Base-by-base conservation (phyloP, 2,329 filamentous ascomycete genomes). In the Mycosphaerelloides madeirae region DNA sequence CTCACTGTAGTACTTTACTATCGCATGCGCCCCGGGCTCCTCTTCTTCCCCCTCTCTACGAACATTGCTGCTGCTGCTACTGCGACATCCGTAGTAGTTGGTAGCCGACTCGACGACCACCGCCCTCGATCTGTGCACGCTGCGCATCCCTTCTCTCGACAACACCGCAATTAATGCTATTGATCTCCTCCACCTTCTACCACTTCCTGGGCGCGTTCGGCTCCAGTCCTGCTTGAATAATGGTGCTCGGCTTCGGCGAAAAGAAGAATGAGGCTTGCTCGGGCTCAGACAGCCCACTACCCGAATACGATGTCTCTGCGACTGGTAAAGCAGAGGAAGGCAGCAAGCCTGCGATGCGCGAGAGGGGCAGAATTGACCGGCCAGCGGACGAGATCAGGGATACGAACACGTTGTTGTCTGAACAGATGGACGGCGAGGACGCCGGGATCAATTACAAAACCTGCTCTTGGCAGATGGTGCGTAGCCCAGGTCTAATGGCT, bases 401-500 rank as follows among this genome's bases (percentile, higher is more conserved):
- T 5, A 66, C 67, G 5, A 66, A 55, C 33, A 47, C 76, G 34
- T 71, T 68, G 29, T 66, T 81, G 33, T 76, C 74, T 38, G 77
- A 79, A 68, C 89, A 95, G 69, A 79, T 91, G 52, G 86, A 83
- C 41, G 64, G 85, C 50, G 90, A 95, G 66, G 77, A 81, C 20
- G 82, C 80, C 40, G 83, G 85, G 65, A 80, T 82, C 9, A 95
- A 95, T 69, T 96, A 96, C 65, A 78, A 90, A 49, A 95, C 89
- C 31, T 96, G 90, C 70, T 90, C 84, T 55, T 96, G 90, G 90
- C 84, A 87, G 62, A 95, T 95, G 76, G 81, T 83, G 44, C 55
- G 57, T 44, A 43, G 32, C 19, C n/a, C n/a, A n/a, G n/a, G n/a
- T n/a, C n/a, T n/a, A n/a, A n/a, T n/a, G n/a, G 28, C 14, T 38